Base-by-base conservation (phyloP, 2,329 filamentous ascomycete genomes). In the Aotearoamyces nothofagi region DNA sequence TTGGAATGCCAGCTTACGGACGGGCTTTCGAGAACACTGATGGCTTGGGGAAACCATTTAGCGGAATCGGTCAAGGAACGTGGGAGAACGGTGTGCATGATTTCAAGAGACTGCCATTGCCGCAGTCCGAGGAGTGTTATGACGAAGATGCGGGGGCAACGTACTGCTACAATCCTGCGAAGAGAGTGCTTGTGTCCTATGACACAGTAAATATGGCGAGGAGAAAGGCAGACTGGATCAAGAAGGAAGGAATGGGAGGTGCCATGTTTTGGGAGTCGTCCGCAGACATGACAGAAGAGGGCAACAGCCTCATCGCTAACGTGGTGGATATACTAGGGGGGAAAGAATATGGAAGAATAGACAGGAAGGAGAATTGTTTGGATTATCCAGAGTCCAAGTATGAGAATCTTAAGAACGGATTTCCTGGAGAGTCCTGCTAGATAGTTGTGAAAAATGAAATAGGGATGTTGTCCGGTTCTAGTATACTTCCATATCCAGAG, bases 221-320 rank as follows among this genome's bases (percentile, higher is more conserved):
- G 39, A 49, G 56, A 39, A 96, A 94, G 60, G 72, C 74, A 2
- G 56, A 67, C 8, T 93, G 73, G 49, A 69, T 94, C 46, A 66
- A 61, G 45, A 50, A 66, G 12, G 57, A 64, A 24, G 61, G 69
- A 0, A 63, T 94, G 0, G 86, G 84, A 2, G 87, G 87, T 11
- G 82, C 68, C n/a, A 94, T 96, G 86, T 96, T 83, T 83, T 93
- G 71, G 24, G 86, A 94, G 57, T 81, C 72, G 43, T 87, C 78
- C 44, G 75, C 69, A 1, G 87, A 94, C 50, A 75, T 73, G 46
- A 47, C 53, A 3, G 73, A 71, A 0, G 57, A 62, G 0, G 61
- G 58, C 17, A 53, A 63, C 30, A 87, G 80, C 42, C 49, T 94
- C 46, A 83, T 86, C 31, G 56, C 52, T 5, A 73, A 65, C 9